Evolutionary conservation across 768 basidiomycete genomes (phyloP).

Genomic region (Boletellus emodensis): DNA sequence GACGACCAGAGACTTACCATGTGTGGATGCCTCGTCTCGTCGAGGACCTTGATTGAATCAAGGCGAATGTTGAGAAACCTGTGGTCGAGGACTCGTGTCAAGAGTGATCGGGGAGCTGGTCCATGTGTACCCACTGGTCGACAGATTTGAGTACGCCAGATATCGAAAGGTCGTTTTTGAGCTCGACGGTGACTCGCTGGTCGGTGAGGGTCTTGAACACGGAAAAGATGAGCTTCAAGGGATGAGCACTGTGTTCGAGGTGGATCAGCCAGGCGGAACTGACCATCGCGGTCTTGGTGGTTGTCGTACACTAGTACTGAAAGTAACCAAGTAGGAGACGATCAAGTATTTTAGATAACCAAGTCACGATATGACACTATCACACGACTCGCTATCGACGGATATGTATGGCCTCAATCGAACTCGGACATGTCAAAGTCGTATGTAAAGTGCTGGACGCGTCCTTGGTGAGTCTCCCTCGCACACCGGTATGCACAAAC

Average conservation of each 20-base stretch:
- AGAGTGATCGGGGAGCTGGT: not conserved
- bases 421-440: conserved; percentile 34
- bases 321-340: too few relatives aligned
- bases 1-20: conserved; percentile 58
- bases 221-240: conserved; percentile 77
- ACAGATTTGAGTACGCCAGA: conserved; percentile 95
- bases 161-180: conserved; percentile 98
- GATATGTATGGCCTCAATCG: conserved; percentile 16
- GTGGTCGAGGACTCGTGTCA: conserved; percentile 5
- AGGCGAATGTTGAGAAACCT: conserved; percentile 96
- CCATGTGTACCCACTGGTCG: conserved; percentile 71
- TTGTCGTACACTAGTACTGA: not conserved
- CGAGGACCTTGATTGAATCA: conserved; percentile 88
- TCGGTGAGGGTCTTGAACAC: conserved; percentile 99
- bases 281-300: conserved; percentile 23
- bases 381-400: not conserved
- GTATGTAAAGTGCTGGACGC: conserved; percentile 29
- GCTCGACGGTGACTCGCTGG: conserved; percentile 93
- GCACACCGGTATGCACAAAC: not conserved
- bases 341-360: too few relatives aligned
- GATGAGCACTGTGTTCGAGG: conserved; percentile 6
- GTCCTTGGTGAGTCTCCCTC: not conserved
- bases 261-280: conserved; percentile 1
- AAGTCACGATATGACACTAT: too few relatives aligned
- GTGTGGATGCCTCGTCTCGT: conserved; percentile 92